A percentile compares a stretch with the other conserved stretches of the same genome.
phyloP scores from a whole-genome alignment of 768 basidiomycete species.

The Tubosaeta sp. region DNA sequence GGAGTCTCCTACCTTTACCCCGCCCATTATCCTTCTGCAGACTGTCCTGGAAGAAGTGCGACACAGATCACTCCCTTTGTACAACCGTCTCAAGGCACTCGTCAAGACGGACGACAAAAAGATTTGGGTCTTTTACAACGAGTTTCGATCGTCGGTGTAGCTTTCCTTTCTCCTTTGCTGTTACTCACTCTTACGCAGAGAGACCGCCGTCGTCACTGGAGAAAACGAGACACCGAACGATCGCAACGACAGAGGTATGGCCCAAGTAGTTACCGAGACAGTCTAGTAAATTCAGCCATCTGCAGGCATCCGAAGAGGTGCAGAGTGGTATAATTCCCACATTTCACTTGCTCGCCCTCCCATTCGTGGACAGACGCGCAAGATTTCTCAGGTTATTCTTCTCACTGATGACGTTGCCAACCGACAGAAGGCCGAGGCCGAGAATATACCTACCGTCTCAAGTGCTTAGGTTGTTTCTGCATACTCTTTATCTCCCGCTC shows the following conservation, averaged over 20 bases:
- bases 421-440: slow-evolving; percentile 64
- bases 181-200: slow-evolving; percentile 38
- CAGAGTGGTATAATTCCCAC: slow-evolving; percentile 84
- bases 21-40: slow-evolving; percentile 87
- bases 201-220: slow-evolving; percentile 75
- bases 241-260: slow-evolving; percentile 83
- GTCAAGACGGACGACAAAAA: slow-evolving; percentile 80
- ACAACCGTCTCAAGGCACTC: slow-evolving; percentile 86
- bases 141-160: slow-evolving; percentile 67
- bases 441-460: slow-evolving; percentile 58
- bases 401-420: slow-evolving; percentile 90
- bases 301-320: slow-evolving; percentile 84
- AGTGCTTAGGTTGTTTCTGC: slow-evolving; percentile 41
- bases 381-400: slow-evolving; percentile 64
- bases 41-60: slow-evolving; percentile 96
- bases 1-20: slow-evolving; percentile 66
- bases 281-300: neutral
- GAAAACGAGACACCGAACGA: slow-evolving; percentile 88
- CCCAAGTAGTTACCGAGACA: neutral
- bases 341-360: slow-evolving; percentile 50
- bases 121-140: slow-evolving; percentile 86
- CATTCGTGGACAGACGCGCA: slow-evolving; percentile 45
- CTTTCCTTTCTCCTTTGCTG: neutral
- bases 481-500: neutral
- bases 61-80: slow-evolving; percentile 87